These are phyloP conservation scores for Penicillium canariense DNA, from an alignment of 495 filamentous ascomycete genomes.

Conservation along the genomic window DNA sequence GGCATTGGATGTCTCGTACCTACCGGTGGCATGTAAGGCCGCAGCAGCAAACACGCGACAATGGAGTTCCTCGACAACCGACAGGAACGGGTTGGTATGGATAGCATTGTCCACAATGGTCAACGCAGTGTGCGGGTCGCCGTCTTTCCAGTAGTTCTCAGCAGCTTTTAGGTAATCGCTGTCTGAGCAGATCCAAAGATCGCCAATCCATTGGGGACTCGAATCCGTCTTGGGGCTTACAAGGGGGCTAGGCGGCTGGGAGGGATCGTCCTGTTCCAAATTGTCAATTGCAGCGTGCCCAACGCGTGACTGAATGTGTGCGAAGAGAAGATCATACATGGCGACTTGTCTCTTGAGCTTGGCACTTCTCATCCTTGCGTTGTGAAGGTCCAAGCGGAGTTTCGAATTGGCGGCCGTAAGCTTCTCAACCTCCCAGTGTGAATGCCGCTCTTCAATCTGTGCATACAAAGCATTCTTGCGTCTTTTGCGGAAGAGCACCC, in stretches of 20 bases:
- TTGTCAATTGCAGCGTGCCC: not conserved
- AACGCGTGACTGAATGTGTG: constrained; percentile 1
- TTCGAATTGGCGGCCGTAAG: constrained; percentile 1
- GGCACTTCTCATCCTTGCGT: constrained; percentile 3
- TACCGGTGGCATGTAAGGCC: constrained; percentile 1
- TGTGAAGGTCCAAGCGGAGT: constrained; percentile 8
- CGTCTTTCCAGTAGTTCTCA: constrained; percentile 18
- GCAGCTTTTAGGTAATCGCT: constrained; percentile 3
- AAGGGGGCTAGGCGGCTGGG: not conserved
- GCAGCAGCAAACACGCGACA: constrained; percentile 19
- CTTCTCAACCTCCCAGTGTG: not conserved
- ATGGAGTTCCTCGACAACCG: constrained; percentile 8
- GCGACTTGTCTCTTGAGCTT: constrained; percentile 10
- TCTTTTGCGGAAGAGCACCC: too few relatives aligned
- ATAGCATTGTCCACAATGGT: constrained; percentile 3
- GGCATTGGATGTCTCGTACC: constrained; percentile 12
- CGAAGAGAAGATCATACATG: constrained; percentile 21
- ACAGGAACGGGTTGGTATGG: constrained; percentile 2
- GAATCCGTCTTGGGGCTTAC: not conserved
- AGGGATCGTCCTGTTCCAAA: not conserved
- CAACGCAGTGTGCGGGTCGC: constrained; percentile 8
- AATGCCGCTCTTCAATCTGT: too few relatives aligned
- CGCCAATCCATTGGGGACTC: constrained; percentile 12
- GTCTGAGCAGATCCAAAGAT: constrained; percentile 19
- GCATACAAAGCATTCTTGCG: too few relatives aligned